phyloP scores from a whole-genome alignment of 176 grass and related monocot species.

The Tillandsia leiboldiana region DNA sequence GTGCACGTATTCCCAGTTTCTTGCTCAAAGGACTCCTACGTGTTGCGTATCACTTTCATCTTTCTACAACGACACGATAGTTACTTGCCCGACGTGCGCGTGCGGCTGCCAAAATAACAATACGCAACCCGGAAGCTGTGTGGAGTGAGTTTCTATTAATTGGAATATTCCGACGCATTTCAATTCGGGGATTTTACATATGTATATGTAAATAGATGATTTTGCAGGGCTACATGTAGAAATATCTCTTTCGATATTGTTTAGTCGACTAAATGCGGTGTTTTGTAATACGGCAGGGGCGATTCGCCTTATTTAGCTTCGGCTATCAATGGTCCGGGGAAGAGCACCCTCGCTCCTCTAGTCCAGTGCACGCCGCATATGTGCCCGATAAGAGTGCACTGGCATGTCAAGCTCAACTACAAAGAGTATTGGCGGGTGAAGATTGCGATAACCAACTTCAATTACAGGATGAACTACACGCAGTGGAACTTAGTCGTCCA shows the following conservation, averaged over 20 bases:
- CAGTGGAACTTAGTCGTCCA: slow-evolving; percentile 67
- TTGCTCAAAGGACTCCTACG: slow-evolving; percentile 49
- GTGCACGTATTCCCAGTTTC: slow-evolving; percentile 70
- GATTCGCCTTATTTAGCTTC: slow-evolving; percentile 57
- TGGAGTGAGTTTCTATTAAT: slow-evolving; percentile 39
- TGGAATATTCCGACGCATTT: no score
- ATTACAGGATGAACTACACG: slow-evolving; percentile 71
- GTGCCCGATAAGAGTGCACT: slow-evolving; percentile 80
- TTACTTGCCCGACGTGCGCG: slow-evolving; percentile 58
- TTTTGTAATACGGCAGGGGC: slow-evolving; percentile 21
- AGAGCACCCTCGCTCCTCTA: slow-evolving; percentile 36
- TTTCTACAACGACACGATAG: slow-evolving; percentile 67
- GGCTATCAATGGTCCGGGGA: slow-evolving; percentile 39
- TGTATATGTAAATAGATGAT: background rate
- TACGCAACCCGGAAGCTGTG: slow-evolving; percentile 58
- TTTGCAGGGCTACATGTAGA: slow-evolving; percentile 1
- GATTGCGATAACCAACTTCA: slow-evolving; percentile 54
- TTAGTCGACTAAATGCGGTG: background rate
- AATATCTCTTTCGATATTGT: background rate
- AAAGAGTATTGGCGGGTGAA: slow-evolving; percentile 70
- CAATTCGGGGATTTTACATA: no score
- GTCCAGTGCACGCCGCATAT: slow-evolving; percentile 57
- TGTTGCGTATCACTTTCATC: slow-evolving; percentile 74
- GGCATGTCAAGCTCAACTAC: slow-evolving; percentile 78
- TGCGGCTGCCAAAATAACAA: slow-evolving; percentile 60